Evolutionary conservation across 1,139 yeast species (phyloP), one percentile per base, ranked within the genome.

Genomic region (Yamadazyma friedrichii): DNA sequence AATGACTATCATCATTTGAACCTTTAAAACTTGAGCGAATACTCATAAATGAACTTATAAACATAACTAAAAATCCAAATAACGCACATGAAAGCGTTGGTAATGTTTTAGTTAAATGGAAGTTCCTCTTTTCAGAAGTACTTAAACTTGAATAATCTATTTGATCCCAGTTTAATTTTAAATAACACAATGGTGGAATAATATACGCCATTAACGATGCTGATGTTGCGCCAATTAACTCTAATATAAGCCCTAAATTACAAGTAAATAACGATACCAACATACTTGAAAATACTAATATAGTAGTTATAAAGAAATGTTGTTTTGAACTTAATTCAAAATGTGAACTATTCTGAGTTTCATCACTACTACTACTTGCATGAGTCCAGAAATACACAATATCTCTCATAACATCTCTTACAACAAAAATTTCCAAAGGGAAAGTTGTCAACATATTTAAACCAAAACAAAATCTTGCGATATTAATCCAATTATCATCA

Each of bases 121-220:
- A 72, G 3, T 47, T 44, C 38, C 56, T 52, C 40, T 58, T 67
- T 10, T 64, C 67, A 2, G 43, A 34, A 0, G 49, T 22, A 22
- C 70, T 72, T 33, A 78, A 68, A 34, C 54, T 49, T 32, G 55
- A 50, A 25, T 70, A 58, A 47, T 79, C 80, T 15, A 64, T 56
- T 13, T 66, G 60, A 40, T 74, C 74, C 52, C 76, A 72, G 0
- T 88, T 76, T 49, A 89, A 71, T 48, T 83, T 80, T 45, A 88
- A 62, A 54, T 76, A 86, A 54, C 96, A 89, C 60, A 84, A 60
- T 5, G 97, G 96, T 1, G 98, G 98, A 10, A 91, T 67, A 15
- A 91, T 88, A 55, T 88, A 91, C 0, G 98, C 97, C 86, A 91
- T 84, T 29, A 88, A 69, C 11, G 95, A 87, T 0, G 97, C 98